phyloP scores from a whole-genome alignment of 1,284 basidiomycete genomes.

The Irpex lacteus region DNA sequence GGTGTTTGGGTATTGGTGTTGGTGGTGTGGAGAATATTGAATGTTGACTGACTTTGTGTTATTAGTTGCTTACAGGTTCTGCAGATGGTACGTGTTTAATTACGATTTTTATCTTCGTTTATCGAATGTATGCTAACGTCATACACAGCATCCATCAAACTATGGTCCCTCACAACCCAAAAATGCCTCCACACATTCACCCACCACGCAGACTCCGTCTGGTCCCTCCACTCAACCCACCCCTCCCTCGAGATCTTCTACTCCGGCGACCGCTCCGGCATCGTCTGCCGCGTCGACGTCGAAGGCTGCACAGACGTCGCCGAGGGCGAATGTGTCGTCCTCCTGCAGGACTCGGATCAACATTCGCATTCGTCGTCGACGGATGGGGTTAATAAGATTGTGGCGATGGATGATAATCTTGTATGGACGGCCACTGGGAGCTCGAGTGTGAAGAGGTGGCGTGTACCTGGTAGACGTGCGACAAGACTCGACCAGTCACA shows the following conservation, averaged over 20 bases:
- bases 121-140: too few species aligned
- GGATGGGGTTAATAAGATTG: constrained; percentile 84
- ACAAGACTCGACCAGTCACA: constrained; percentile 38
- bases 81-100: constrained; percentile 82
- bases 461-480: constrained; percentile 47
- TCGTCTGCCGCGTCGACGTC: constrained; percentile 89
- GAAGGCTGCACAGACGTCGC: constrained; percentile 78
- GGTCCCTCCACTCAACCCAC: constrained; percentile 89
- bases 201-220: constrained; percentile 93
- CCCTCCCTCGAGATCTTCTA: constrained; percentile 92
- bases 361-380: constrained; percentile 34
- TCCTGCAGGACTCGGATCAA: constrained; percentile 36
- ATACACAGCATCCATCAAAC: constrained; percentile 85
- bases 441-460: constrained; percentile 81
- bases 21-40: too few species aligned
- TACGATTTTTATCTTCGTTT: too few species aligned
- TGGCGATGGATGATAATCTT: constrained; percentile 80
- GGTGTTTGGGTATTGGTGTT: too few species aligned
- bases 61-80: constrained; percentile 84
- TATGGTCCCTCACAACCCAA: constrained; percentile 91
- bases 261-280: constrained; percentile 92
- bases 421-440: constrained; percentile 91
- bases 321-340: constrained; percentile 86
- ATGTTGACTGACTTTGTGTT: too few species aligned
- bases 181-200: constrained; percentile 95